Base-by-base conservation (phyloP, 306 rosid species). In the Gastrolobium bilobum region DNA sequence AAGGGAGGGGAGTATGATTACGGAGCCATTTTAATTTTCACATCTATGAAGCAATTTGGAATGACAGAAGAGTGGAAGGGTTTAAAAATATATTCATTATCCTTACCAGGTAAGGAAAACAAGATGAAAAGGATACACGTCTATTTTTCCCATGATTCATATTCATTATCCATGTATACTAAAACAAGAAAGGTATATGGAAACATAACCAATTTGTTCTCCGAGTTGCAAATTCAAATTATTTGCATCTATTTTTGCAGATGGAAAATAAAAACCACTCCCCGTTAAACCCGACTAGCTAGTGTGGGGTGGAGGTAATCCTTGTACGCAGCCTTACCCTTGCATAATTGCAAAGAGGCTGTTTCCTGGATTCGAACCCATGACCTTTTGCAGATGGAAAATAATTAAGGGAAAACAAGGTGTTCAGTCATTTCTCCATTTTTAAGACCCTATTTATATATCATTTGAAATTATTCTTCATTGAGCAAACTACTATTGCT, bases 81-180 rank as follows among this genome's bases (percentile, higher is more conserved):
- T 35, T 42, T 20, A 50, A 61, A 40, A 67, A 50, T 26, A 10
- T 60, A 52, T 50, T 51, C 52, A 42, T 15, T 14, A 34, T 54
- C 47, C 79, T 52, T 33, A 51, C 58, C 59, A 70, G 72, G 61
- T 71, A 44, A 31, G 51, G 54, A 74, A 72, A 65, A 81, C 48
- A 72, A 72, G 39, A 72, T 57, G 56, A 59, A 72, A 63, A 56
- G 54, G 8, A 44, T 33, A 65, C 62, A 77, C 42, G 68, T 10
- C 53, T 71, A 20, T 39, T 29, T 57, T 43, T 50, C 33, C 40
- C n/a, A 51, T 31, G 68, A 51, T 76, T 52, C 66, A 56, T 52
- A 20, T 20, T 42, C n/a, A 51, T 65, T 35, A 50, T 59, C 29
- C 15, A n/a, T 2, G 15, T 15, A 50, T 34, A 26, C 15, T 33